Conservation (phyloP, 441 rosid species). For the Populus hybrid region DNA sequence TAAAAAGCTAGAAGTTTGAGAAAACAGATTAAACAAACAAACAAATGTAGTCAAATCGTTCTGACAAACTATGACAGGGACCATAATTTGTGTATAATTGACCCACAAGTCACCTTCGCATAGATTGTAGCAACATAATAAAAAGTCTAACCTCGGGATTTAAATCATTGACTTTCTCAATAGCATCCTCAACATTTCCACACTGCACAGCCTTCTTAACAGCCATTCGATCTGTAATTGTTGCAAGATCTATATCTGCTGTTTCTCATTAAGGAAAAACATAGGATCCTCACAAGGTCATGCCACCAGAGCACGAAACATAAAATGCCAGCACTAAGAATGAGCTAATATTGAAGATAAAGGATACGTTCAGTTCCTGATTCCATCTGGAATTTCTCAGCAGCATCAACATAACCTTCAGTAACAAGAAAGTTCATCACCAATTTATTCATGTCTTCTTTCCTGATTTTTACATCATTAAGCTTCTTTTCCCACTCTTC, state of each 20-base stretch:
- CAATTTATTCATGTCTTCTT: conserved; percentile 91
- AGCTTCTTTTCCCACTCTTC: conserved; percentile 96
- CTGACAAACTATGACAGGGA: neutral
- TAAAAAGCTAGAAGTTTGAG: neutral
- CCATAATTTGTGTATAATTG: neutral
- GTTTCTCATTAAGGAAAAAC: conserved; percentile 48
- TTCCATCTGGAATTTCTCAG: conserved; percentile 49
- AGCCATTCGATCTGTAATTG: conserved; percentile 88
- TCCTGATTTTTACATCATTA: conserved; percentile 70
- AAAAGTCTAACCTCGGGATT: conserved; percentile 72
- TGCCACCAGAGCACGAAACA: neutral
- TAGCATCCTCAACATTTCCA: conserved; percentile 95
- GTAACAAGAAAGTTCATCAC: conserved; percentile 97
- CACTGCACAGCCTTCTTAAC: conserved; percentile 91
- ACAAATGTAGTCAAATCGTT: neutral
- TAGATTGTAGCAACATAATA: neutral
- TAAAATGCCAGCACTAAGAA: neutral
- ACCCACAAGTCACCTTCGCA: neutral
- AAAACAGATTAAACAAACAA: neutral
- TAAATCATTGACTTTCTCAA: conserved; percentile 88
- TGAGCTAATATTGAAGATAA: neutral
- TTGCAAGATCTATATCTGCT: conserved; percentile 94
- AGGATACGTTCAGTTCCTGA: conserved; percentile 96
- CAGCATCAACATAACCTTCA: conserved; percentile 94
- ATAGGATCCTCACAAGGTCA: neutral